Evolutionary conservation across 2,329 filamentous ascomycete species (phyloP).

Genomic region (Aspergillus pseudotamarii): DNA sequence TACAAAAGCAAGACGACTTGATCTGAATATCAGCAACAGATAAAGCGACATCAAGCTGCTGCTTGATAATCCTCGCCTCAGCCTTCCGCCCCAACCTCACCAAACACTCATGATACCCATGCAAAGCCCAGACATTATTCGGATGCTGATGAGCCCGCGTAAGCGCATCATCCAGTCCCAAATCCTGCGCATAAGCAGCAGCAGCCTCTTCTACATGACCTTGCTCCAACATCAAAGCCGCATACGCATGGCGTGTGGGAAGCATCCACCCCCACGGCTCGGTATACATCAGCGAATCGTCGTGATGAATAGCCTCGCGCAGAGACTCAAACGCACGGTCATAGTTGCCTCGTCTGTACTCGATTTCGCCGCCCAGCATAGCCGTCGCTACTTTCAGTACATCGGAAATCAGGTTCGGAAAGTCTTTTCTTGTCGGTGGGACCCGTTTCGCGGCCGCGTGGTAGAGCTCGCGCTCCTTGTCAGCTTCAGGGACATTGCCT

Average conservation of each 20-base stretch:
- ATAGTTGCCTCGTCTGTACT: constrained; percentile 64
- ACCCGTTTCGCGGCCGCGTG: constrained; percentile 55
- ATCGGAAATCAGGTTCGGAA: constrained; percentile 55
- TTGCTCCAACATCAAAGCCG: constrained; percentile 68
- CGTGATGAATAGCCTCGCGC: constrained; percentile 58
- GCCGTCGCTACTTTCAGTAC: constrained; percentile 63
- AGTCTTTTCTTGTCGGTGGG: constrained; percentile 65
- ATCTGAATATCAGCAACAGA: constrained; percentile 62
- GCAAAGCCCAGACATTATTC: constrained; percentile 73
- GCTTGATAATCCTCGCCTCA: constrained; percentile 49
- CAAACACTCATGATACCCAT: constrained; percentile 71
- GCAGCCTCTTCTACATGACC: constrained; percentile 57
- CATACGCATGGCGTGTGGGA: constrained; percentile 68
- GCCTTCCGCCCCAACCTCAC: constrained; percentile 50
- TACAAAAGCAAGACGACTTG: constrained; percentile 59
- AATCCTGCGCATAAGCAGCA: constrained; percentile 60
- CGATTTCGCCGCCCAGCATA: constrained; percentile 72
- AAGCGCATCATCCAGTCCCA: constrained; percentile 32
- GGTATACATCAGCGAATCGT: constrained; percentile 66
- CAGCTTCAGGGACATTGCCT: constrained; percentile 58
- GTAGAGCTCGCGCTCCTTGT: constrained; percentile 56
- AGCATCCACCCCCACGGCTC: constrained; percentile 80
- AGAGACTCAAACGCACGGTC: constrained; percentile 61
- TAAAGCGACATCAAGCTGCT: constrained; percentile 53
- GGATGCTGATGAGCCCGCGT: constrained; percentile 53